Evolutionary conservation across 305 asterid species (phyloP), one percentile per base, ranked within the genome.

Genomic region (Fraxinus baroniana): DNA sequence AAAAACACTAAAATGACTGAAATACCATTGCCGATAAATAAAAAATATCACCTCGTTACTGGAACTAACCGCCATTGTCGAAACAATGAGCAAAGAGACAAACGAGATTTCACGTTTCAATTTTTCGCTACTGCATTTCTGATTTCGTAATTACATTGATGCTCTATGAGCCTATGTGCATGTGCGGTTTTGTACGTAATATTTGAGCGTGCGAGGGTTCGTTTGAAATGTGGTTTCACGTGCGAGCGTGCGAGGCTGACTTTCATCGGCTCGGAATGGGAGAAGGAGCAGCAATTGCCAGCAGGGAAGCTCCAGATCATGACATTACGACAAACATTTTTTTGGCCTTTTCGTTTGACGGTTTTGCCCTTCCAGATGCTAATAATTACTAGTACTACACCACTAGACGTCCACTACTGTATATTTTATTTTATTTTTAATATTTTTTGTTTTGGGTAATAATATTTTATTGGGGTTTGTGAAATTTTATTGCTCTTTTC

Each of bases 61-160:
- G 52, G 90, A 86, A 86, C 87, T 85, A 86, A 87, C 93, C 85
- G 91, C 92, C 96, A 92, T 92, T 82, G 79, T 74, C 66, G 78
- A 46, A 66, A 74, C 60, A 32, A 77, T 37, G 8, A 41, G 79
- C 49, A 5, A 41, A 49, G 10, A 73, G 52, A 46, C 41, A 17
- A 77, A 35, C 81, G 80, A 80, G 32, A 82, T 39, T n/a, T 60
- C 60, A 81, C 66, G 78, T 76, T 32, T 2, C 82, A 57, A 82
- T 30, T 4, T 24, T 60, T 76, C 74, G 44, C 76, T 12, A 57
- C 83, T 7, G 78, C 83, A 46, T 64, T 77, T 66, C 26, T 62
- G 49, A 55, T 77, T 70, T 37, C n/a, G 71, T 7, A 85, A 80
- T 84, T 68, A 81, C 76, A 83, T 66, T 13, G 62, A 60, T 35